phyloP scores from a whole-genome alignment of 1,284 basidiomycete species.

The Hymenochaete sp. region DNA sequence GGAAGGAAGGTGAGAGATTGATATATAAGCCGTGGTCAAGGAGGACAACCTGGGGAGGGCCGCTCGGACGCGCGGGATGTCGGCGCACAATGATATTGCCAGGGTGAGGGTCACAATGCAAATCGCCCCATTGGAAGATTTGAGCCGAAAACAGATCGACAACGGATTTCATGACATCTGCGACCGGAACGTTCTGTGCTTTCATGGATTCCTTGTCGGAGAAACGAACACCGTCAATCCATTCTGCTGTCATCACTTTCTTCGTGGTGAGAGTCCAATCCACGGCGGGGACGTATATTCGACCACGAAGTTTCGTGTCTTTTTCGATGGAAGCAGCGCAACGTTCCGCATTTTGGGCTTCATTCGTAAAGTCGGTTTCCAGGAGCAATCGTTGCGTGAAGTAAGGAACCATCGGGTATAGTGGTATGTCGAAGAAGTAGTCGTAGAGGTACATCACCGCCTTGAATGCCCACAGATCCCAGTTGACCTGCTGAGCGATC shows the following conservation, averaged over 20 bases:
- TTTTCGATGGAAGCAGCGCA: constrained; percentile 50
- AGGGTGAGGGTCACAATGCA: constrained; percentile 70
- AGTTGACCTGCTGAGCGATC: constrained; percentile 76
- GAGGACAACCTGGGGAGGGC: constrained; percentile 70
- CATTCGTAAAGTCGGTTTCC: constrained; percentile 74
- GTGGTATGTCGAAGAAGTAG: constrained; percentile 68
- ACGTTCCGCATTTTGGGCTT: constrained; percentile 58
- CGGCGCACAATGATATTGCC: constrained; percentile 82
- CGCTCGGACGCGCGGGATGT: constrained; percentile 51
- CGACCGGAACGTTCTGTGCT: constrained; percentile 38
- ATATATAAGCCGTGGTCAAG: constrained; percentile 89
- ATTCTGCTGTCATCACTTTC: constrained; percentile 79
- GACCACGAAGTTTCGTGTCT: constrained; percentile 59
- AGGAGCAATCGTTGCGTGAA: constrained; percentile 72
- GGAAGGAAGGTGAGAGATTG: constrained; percentile 52
- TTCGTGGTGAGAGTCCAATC: constrained; percentile 67
- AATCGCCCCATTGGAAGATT: constrained; percentile 86
- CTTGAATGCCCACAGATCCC: constrained; percentile 53
- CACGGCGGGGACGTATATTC: constrained; percentile 74
- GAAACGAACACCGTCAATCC: constrained; percentile 74
- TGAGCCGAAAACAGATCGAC: constrained; percentile 75
- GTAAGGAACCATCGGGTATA: constrained; percentile 75
- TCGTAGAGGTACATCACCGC: constrained; percentile 70
- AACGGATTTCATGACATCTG: constrained; percentile 74
- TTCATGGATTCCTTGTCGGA: constrained; percentile 56